Evolutionary conservation across 768 basidiomycete species (phyloP).

Genomic region (Tricholoma bakamatsutake): DNA sequence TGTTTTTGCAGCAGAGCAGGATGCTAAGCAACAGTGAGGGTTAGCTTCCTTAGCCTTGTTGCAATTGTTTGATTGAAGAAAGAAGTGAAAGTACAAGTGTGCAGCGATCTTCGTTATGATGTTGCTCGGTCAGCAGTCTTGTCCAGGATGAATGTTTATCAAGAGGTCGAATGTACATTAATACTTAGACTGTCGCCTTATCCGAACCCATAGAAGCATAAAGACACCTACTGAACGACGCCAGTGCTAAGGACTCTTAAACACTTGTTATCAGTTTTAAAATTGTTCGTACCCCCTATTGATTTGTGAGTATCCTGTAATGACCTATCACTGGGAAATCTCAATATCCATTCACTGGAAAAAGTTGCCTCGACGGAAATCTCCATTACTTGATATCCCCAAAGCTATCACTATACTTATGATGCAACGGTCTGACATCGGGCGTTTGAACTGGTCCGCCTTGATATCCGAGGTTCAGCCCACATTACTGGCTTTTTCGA

Average conservation of each 20-base stretch:
- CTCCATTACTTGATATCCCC: neutral
- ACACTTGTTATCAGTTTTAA: too few relatives aligned
- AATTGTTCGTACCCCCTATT: too few relatives aligned
- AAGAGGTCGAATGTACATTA: neutral
- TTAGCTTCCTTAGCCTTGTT: neutral
- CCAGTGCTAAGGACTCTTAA: too few relatives aligned
- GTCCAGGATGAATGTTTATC: neutral
- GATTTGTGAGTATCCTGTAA: too few relatives aligned
- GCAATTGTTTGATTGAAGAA: neutral
- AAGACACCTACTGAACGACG: too few relatives aligned
- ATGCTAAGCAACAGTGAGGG: conserved; percentile 29
- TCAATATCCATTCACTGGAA: too few relatives aligned
- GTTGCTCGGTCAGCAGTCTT: neutral
- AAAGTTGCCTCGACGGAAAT: too few relatives aligned
- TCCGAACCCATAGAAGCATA: neutral
- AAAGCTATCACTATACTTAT: neutral
- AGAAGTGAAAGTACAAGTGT: neutral
- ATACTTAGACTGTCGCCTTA: neutral
- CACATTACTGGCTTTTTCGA: neutral
- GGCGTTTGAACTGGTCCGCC: neutral
- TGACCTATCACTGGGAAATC: too few relatives aligned
- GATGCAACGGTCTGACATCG: neutral
- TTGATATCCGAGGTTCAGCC: neutral
- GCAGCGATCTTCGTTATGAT: neutral
- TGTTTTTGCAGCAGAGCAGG: conserved; percentile 72